Percentiles rank a stretch among this genome's conserved stretches.
These are phyloP conservation scores for Mucor velutinosus DNA, from an alignment of 371 early-diverging fungal genomes.

Conservation along the genomic window DNA sequence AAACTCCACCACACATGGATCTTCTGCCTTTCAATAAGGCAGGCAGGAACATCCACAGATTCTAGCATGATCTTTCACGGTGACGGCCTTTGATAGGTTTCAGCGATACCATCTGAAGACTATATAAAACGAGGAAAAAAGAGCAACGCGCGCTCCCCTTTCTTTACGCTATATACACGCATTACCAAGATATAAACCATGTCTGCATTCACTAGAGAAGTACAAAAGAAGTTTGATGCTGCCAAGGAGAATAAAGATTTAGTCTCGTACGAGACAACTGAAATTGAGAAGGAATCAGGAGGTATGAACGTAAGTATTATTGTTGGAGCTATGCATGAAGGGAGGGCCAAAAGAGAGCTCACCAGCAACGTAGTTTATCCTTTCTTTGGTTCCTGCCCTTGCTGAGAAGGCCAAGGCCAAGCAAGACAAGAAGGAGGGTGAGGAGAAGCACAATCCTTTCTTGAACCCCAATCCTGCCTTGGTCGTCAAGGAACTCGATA, in stretches of 20 bases:
- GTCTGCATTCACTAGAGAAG: conserved; percentile 14
- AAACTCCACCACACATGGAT: too few species aligned
- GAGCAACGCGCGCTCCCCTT: not conserved
- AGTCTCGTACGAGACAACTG: conserved; percentile 28
- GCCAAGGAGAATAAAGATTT: conserved; percentile 34
- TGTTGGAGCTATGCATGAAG: too few species aligned
- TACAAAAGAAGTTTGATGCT: conserved; percentile 30
- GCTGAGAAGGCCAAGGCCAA: not conserved
- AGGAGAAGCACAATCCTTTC: conserved; percentile 60
- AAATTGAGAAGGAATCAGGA: conserved; percentile 12
- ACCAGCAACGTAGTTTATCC: conserved; percentile 8
- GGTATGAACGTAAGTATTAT: conserved; percentile 36
- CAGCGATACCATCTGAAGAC: not conserved
- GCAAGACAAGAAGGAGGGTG: conserved; percentile 23
- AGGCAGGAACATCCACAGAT: not conserved
- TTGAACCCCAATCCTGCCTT: conserved; percentile 65
- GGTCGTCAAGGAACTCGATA: conserved; percentile 55
- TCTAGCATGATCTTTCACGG: not conserved
- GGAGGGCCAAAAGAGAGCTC: not conserved
- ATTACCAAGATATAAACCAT: not conserved
- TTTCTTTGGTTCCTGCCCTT: conserved; percentile 28
- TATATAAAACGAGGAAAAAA: not conserved
- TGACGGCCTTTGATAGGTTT: conserved; percentile 3
- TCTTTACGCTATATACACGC: not conserved
- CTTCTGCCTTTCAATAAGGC: not conserved